Evolutionary conservation across 805 yeast genomes (phyloP).

Genomic region (Cyberlindnera americana): DNA sequence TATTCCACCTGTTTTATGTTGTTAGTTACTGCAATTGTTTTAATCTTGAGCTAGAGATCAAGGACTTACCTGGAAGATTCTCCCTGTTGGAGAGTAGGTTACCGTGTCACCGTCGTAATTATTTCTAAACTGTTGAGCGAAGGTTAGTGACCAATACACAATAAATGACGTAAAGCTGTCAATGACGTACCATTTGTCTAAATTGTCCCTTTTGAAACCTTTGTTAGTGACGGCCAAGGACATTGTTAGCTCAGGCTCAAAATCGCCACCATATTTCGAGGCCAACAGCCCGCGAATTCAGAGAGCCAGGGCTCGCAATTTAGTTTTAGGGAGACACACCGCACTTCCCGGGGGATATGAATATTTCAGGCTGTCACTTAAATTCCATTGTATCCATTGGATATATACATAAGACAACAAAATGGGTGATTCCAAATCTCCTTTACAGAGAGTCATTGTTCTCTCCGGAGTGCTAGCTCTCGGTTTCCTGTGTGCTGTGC

Average conservation of each 20-base stretch:
- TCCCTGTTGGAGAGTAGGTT: constrained; percentile 93
- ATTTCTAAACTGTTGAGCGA: constrained; percentile 70
- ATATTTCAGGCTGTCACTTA: too few species aligned
- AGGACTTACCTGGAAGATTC: constrained; percentile 65
- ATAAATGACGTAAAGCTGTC: background rate
- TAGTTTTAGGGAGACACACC: background rate
- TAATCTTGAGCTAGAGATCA: constrained; percentile 8
- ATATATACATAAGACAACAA: too few species aligned
- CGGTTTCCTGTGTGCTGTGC: constrained; percentile 71
- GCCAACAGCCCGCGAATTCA: too few species aligned
- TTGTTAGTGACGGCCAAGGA: background rate
- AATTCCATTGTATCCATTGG: too few species aligned
- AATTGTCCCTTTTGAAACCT: background rate
- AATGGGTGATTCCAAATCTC: constrained; percentile 29
- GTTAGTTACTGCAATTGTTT: constrained; percentile 7
- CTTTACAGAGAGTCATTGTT: constrained; percentile 68
- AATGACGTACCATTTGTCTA: constrained; percentile 5
- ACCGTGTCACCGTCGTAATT: constrained; percentile 98
- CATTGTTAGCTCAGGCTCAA: background rate
- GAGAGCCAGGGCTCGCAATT: too few species aligned
- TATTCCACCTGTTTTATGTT: constrained; percentile 51
- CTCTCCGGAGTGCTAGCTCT: constrained; percentile 71
- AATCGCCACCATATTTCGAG: constrained; percentile 9
- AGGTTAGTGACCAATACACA: background rate
- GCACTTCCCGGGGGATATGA: constrained; percentile 14